phyloP scores from a whole-genome alignment of 2,329 filamentous ascomycete species.

The Nothophaeocryptopus gaeumannii region DNA sequence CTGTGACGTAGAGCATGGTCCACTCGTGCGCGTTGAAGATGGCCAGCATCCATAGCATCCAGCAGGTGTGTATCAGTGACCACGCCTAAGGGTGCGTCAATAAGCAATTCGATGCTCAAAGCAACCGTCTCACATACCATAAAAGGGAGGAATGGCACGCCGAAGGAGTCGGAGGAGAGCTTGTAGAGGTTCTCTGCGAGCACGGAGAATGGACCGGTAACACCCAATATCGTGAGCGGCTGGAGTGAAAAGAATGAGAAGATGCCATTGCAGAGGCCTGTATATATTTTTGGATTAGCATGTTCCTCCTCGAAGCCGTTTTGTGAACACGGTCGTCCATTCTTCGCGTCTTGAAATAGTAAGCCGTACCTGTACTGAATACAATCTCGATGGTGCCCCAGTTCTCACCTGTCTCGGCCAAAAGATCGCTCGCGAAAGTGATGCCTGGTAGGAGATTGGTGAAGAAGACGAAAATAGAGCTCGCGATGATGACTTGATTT shows the following conservation, averaged over 20 bases:
- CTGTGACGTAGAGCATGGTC: conserved; percentile 69
- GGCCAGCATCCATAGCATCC: conserved; percentile 64
- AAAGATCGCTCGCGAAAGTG: conserved; percentile 65
- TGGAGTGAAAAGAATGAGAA: conserved; percentile 62
- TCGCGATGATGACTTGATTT: conserved; percentile 63
- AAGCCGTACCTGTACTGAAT: conserved; percentile 53
- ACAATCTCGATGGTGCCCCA: conserved; percentile 68
- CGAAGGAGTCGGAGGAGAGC: conserved; percentile 54
- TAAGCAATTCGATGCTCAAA: too few species aligned
- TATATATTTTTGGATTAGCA: too few species aligned
- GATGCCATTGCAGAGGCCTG: conserved; percentile 57
- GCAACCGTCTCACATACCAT: too few species aligned
- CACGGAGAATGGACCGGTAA: conserved; percentile 66
- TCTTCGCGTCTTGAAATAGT: too few species aligned
- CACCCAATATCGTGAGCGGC: conserved; percentile 63
- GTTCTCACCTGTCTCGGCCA: conserved; percentile 59
- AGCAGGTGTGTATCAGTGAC: conserved; percentile 63
- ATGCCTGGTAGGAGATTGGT: conserved; percentile 65
- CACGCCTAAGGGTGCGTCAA: conserved; percentile 45
- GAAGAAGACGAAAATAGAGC: conserved; percentile 65
- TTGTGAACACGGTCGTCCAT: too few species aligned
- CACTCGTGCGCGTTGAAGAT: conserved; percentile 67
- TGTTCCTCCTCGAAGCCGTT: too few species aligned
- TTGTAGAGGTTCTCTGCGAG: conserved; percentile 64
- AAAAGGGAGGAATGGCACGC: conserved; percentile 62